A percentile compares a stretch with the other conserved stretches of the same genome.
Evolutionary conservation across 495 filamentous ascomycete genomes (phyloP).

Genomic region (Neurospora terricola): DNA sequence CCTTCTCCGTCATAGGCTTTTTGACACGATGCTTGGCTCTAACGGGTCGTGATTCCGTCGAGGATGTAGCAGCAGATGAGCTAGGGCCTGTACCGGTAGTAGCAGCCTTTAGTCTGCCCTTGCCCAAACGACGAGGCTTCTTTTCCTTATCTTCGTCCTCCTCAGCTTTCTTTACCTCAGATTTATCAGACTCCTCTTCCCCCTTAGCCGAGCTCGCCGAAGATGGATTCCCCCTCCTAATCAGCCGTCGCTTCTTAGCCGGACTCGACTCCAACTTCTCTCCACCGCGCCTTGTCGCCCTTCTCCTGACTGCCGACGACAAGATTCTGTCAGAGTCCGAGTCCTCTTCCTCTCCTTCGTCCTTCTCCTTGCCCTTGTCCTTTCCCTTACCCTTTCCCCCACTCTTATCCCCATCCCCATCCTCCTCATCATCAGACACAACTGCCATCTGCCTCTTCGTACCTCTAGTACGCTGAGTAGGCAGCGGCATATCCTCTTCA

Average conservation of each 20-base stretch:
- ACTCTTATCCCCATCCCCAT: neutral
- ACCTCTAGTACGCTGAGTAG: neutral
- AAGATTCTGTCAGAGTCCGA: neutral
- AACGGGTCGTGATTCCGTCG: neutral
- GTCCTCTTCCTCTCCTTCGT: neutral
- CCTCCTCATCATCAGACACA: neutral
- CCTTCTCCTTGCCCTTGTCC: neutral
- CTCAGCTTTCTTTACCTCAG: neutral
- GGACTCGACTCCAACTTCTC: neutral
- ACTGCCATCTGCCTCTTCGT: neutral
- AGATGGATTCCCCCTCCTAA: neutral
- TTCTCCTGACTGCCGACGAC: neutral
- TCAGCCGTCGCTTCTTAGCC: neutral
- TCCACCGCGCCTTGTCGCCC: neutral
- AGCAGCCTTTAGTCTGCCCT: neutral
- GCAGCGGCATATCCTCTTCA: neutral
- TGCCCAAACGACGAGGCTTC: neutral
- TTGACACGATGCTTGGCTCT: neutral
- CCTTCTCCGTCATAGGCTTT: slow-evolving; percentile 14
- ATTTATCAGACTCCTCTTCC: neutral
- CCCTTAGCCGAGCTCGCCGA: neutral
- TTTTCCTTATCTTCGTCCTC: neutral
- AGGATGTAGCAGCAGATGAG: neutral
- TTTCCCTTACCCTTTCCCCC: neutral
- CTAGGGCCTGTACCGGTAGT: neutral